A percentile compares a stretch with the other conserved stretches of the same genome.
These are phyloP conservation scores for Talaromyces islandicus DNA, from an alignment of 2,329 filamentous ascomycete genomes.

Conservation along the genomic window DNA sequence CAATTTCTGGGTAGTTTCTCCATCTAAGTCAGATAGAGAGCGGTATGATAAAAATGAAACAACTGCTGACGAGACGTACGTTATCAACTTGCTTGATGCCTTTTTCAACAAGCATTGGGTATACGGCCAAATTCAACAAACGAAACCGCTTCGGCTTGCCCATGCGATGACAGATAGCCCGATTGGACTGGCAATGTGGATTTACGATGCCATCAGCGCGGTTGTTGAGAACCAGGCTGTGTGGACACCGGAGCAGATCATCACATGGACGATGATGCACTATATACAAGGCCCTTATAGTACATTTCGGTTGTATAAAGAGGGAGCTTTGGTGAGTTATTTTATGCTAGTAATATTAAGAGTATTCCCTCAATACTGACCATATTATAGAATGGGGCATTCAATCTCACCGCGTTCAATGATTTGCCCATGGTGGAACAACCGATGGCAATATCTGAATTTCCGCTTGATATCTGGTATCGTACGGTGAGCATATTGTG, in stretches of 20 bases:
- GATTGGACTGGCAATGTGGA: constrained; percentile 66
- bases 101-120: constrained; percentile 25
- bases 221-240: background rate
- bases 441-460: background rate
- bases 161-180: constrained; percentile 66
- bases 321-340: background rate
- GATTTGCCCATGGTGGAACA: background rate
- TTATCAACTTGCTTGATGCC: constrained; percentile 2
- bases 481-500: background rate
- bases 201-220: constrained; percentile 52
- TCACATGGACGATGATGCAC: background rate
- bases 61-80: constrained; percentile 1
- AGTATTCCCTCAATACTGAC: background rate
- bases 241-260: background rate
- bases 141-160: constrained; percentile 66
- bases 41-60: constrained; percentile 16
- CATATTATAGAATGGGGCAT: background rate
- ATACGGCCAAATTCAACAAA: constrained; percentile 57
- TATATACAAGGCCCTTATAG: background rate
- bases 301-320: background rate
- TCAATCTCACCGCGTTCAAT: background rate
- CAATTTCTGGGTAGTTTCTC: constrained; percentile 17
- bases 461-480: background rate
- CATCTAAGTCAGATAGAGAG: constrained; percentile 22
- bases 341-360: background rate